These are phyloP conservation scores for Neolecta irregularis DNA, from an alignment of 1,139 yeast genomes.

Conservation along the genomic window DNA sequence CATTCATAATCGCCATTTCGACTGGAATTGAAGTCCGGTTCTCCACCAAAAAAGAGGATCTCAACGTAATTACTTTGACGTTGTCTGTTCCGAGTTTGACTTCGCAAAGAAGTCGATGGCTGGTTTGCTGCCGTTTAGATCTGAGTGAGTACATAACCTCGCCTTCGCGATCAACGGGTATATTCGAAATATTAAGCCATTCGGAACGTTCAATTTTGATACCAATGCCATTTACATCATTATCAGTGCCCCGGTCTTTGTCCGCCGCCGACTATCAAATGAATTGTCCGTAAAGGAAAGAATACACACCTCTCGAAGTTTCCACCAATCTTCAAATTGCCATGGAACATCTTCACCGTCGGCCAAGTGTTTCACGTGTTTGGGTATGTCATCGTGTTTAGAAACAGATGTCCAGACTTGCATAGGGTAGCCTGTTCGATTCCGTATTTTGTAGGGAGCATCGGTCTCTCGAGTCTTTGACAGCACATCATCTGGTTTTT, in stretches of 20 bases:
- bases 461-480: slow-evolving; percentile 60
- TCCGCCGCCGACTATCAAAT: background rate
- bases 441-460: slow-evolving; percentile 64
- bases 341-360: slow-evolving; percentile 50
- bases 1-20: slow-evolving; percentile 28
- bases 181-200: slow-evolving; percentile 37
- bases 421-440: slow-evolving; percentile 71
- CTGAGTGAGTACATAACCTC: slow-evolving; percentile 54
- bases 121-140: slow-evolving; percentile 50
- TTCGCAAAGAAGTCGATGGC: slow-evolving; percentile 60
- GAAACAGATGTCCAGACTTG: slow-evolving; percentile 57
- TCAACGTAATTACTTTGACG: slow-evolving; percentile 56
- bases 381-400: slow-evolving; percentile 18
- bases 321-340: slow-evolving; percentile 92
- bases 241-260: slow-evolving; percentile 8
- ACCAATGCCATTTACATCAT: slow-evolving; percentile 7
- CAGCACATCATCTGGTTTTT: slow-evolving; percentile 33
- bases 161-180: slow-evolving; percentile 71
- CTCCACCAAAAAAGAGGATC: slow-evolving; percentile 57
- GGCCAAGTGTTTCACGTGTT: slow-evolving; percentile 28
- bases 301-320: slow-evolving; percentile 45
- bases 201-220: slow-evolving; percentile 34
- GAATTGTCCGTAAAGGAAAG: background rate
- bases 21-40: slow-evolving; percentile 59
- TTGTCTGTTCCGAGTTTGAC: slow-evolving; percentile 56